These are phyloP conservation scores for Pezicula carpinea DNA, from an alignment of 2,329 filamentous ascomycete genomes.

Conservation along the genomic window DNA sequence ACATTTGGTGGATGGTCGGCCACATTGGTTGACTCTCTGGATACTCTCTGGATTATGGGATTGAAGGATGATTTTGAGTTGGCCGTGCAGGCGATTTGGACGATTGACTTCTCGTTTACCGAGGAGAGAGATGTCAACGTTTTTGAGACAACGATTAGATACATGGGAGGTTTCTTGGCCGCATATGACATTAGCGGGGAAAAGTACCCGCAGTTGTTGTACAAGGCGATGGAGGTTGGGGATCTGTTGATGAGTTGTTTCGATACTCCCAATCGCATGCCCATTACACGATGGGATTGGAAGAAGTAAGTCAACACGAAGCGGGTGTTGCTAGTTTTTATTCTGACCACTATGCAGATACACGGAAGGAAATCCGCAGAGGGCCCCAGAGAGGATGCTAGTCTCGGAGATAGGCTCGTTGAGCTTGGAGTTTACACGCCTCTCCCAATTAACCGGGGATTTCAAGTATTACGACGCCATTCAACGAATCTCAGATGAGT, in stretches of 20 bases:
- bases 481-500: slow-evolving; percentile 49
- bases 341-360: slow-evolving; percentile 35
- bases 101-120: slow-evolving; percentile 78
- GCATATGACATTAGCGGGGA: slow-evolving; percentile 83
- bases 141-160: slow-evolving; percentile 90
- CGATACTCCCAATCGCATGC: slow-evolving; percentile 92
- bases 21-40: slow-evolving; percentile 76
- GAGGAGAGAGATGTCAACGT: slow-evolving; percentile 36
- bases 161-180: slow-evolving; percentile 78
- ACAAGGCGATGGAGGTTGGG: slow-evolving; percentile 66
- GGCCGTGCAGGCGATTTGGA: slow-evolving; percentile 61
- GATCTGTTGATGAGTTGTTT: slow-evolving; percentile 69
- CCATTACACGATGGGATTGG: slow-evolving; percentile 45
- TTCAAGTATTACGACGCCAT: slow-evolving; percentile 59
- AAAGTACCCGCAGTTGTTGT: slow-evolving; percentile 59
- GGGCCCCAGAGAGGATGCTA: slow-evolving; percentile 48
- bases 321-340: slow-evolving; percentile 29
- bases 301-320: slow-evolving; percentile 55
- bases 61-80: slow-evolving; percentile 74
- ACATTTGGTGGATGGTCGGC: slow-evolving; percentile 92
- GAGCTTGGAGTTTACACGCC: slow-evolving; percentile 56
- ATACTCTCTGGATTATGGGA: slow-evolving; percentile 85
- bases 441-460: slow-evolving; percentile 61
- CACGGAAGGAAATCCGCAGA: slow-evolving; percentile 48
- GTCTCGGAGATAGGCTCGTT: slow-evolving; percentile 59